These are phyloP conservation scores for Tetrahymena thermophila DNA, from an alignment of 73 alveolate species.

Conservation along the genomic window DNA sequence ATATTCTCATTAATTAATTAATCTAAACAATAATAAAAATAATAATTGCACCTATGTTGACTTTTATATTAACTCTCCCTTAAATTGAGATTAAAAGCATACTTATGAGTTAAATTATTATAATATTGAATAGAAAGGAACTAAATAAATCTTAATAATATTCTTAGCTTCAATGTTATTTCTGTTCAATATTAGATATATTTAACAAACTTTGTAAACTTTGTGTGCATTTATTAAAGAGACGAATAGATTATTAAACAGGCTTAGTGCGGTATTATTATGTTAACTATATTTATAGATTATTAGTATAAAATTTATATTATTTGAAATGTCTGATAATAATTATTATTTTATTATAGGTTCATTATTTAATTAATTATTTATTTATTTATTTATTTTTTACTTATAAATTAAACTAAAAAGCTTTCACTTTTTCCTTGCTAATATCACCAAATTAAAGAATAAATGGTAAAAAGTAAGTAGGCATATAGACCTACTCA, in stretches of 20 bases:
- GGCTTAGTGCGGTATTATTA: background rate
- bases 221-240: background rate
- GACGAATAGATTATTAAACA: background rate
- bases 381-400: no score
- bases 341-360: background rate
- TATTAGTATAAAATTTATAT: background rate
- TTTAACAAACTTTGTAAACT: background rate
- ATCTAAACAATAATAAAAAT: no score
- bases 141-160: no score
- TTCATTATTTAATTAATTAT: background rate
- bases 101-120: no score
- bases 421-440: background rate
- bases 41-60: no score
- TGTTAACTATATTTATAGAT: background rate
- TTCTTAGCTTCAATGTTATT: background rate
- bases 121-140: background rate
- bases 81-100: no score
- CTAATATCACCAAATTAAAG: background rate
- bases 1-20: no score
- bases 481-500: background rate
- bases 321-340: background rate
- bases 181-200: background rate
- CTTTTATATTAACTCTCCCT: no score
- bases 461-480: background rate
- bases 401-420: background rate